Evolutionary conservation across 371 early-diverging fungal genomes (phyloP), one percentile per base, ranked within the genome.

Genomic region (Dipsacomyces acuminosporus): DNA sequence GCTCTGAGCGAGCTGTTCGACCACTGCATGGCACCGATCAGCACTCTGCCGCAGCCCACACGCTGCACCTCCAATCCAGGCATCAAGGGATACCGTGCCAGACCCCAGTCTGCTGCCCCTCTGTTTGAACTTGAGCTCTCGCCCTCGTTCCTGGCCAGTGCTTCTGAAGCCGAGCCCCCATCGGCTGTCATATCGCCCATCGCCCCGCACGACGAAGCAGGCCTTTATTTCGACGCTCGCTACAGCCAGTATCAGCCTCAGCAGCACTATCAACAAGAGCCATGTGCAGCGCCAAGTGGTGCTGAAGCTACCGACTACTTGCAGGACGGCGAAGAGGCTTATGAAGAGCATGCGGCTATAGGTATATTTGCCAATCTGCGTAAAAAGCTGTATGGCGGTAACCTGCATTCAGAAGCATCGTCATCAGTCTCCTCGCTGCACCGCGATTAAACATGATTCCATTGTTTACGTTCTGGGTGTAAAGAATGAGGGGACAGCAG

Each of bases 1-100:
- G 69, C 69, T 11, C 59, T 69, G 11, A 64, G 69, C 56, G 69
- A 69, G 64, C 56, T 69, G 23, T 69, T 69, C 14, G 69, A 69
- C 52, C 64, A 69, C 59, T 69, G 69, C 45, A 69, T 69, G 69
- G 57, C 64, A 15, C 66, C 66, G 11, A 52, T 66, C 15, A 38
- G 41, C 33, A 30, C 30, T 11, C 30, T 30, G 7, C 30, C 30
- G 30, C 30, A 5, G 30, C 38, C 41, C 40, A 20, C 34, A 15
- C 47, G 24, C 40, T 45, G 19, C 13, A 43, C 11, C 48, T 45
- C 41, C n/a, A 48, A 18, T 24, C n/a, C n/a, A n/a, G 41, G 19
- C 43, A 46, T 18, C 22, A 35, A 47, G 2, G 35, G 36, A 17
- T 26, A 22, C 44, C 48, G 69, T 19, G 54, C 59, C 7, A 59